These are phyloP conservation scores for Margaritispora aquatica DNA, from an alignment of 495 filamentous ascomycete species.

Conservation along the genomic window DNA sequence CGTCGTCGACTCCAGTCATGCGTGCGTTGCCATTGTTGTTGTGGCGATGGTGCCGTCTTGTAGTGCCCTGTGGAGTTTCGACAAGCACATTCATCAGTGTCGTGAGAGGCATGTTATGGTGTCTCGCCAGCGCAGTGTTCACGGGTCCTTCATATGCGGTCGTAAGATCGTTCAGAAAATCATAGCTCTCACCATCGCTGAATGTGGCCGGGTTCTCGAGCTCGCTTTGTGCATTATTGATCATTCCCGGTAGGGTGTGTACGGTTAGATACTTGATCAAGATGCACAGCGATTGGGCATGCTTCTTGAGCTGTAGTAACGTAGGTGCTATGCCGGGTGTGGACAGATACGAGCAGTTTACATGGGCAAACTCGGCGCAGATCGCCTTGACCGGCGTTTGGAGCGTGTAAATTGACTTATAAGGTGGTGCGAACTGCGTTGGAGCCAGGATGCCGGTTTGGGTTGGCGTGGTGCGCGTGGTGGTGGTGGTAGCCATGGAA, in stretches of 20 bases:
- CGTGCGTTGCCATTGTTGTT: too few relatives aligned
- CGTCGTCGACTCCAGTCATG: too few relatives aligned
- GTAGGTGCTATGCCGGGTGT: slow-evolving; percentile 38
- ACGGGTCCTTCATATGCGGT: slow-evolving; percentile 39
- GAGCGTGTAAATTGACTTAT: slow-evolving; percentile 15
- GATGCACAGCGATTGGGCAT: slow-evolving; percentile 43
- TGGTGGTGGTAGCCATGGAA: not conserved
- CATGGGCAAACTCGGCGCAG: slow-evolving; percentile 1
- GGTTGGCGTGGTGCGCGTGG: not conserved
- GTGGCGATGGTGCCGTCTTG: slow-evolving; percentile 20
- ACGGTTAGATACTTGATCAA: slow-evolving; percentile 41
- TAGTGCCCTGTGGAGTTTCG: not conserved
- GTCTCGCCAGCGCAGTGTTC: slow-evolving; percentile 10
- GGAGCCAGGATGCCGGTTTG: not conserved
- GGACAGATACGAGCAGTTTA: slow-evolving; percentile 46
- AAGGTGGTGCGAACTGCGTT: slow-evolving; percentile 15
- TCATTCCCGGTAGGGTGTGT: slow-evolving; percentile 7
- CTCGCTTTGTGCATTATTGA: slow-evolving; percentile 21
- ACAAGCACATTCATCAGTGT: slow-evolving; percentile 34
- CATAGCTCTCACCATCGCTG: slow-evolving; percentile 33
- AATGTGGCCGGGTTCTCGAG: not conserved
- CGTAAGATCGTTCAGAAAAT: slow-evolving; percentile 41
- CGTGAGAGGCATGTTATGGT: slow-evolving; percentile 38
- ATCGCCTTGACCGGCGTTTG: not conserved
- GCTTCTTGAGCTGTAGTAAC: slow-evolving; percentile 46